Base-by-base conservation (phyloP, 805 yeast genomes). In the Torulaspora franciscae region DNA sequence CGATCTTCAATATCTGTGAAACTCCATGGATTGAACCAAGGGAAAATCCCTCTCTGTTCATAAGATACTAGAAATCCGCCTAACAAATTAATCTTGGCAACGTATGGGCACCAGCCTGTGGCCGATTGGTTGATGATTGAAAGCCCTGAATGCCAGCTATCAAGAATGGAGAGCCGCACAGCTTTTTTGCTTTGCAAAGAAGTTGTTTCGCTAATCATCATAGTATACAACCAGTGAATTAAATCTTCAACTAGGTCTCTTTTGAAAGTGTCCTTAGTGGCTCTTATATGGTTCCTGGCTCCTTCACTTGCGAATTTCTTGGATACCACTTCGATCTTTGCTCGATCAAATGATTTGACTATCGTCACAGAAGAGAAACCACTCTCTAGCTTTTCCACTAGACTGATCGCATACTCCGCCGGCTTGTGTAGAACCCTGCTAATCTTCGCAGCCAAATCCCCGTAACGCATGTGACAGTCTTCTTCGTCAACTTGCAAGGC, bases 11-110 rank as follows among this genome's bases (percentile, higher is more conserved):
- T n/a, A 24, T 49, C 35, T 3, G 47, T 34, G 36, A 63, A 58
- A 5, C 49, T 33, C 65, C 65, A 63, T 3, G 63, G 60, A 8
- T 45, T 38, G 33, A 57, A 57, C 65, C 65, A 61, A 2, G 58
- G 56, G 22, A 45, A 54, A 3, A 45, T 43, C n/a, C 50, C 46
- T 13, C 52, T 44, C 25, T 56, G 56, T 35, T 55, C 58, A 33
- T 51, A 46, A 10, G 65, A 57, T 5, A 58, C 58, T 11, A 57
- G 35, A 26, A 60, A 63, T 3, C 59, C 60, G 1, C 67, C 67
- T 36, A 62, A 48, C 19, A 63, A 37, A 34, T 57, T 54, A 5
- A 63, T 55, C 42, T 55, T 58, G 3, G 50, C 40, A 13, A 46
- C 37, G 30, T 44, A 51, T 7, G 54, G 49, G 32, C 42, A 48